Conservation (phyloP, 1,284 basidiomycete species). For the Golubevia pallescens region DNA sequence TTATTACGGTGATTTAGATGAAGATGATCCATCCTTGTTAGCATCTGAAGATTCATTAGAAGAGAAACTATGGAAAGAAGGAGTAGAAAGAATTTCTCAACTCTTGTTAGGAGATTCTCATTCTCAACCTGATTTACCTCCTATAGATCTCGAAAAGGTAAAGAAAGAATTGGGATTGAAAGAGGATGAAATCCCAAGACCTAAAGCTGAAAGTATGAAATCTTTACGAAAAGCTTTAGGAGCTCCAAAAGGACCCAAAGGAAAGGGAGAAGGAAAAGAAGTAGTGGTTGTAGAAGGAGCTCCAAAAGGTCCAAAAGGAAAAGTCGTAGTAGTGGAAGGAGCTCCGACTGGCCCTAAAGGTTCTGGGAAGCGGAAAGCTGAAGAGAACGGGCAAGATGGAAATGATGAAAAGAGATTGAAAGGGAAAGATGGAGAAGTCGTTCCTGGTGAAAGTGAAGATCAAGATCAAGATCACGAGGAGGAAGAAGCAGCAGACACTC, state of each 20-base stretch:
- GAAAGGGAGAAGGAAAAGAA: background rate
- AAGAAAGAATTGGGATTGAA: constrained; percentile 30
- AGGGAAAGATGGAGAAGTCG: background rate
- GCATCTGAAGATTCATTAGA: constrained; percentile 40
- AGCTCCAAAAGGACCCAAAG: background rate
- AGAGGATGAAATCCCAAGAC: constrained; percentile 30
- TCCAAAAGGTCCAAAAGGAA: constrained; percentile 8
- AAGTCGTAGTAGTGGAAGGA: constrained; percentile 7
- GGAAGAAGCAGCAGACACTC: too few species aligned
- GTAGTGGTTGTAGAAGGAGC: constrained; percentile 9
- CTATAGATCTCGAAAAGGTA: constrained; percentile 73
- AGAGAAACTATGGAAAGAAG: constrained; percentile 71
- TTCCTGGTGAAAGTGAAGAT: constrained; percentile 5
- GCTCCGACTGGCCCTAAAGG: constrained; percentile 5
- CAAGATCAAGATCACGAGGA: background rate
- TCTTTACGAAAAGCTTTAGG: background rate
- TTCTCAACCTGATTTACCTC: constrained; percentile 1
- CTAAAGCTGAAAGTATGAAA: constrained; percentile 29
- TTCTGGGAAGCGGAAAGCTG: constrained; percentile 48
- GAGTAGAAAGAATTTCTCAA: constrained; percentile 71
- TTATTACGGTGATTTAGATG: constrained; percentile 92
- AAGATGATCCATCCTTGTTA: constrained; percentile 75
- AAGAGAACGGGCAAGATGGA: constrained; percentile 10
- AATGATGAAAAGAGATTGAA: constrained; percentile 15
- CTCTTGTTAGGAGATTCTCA: constrained; percentile 9